These are phyloP conservation scores for carrot (Daucus carota) DNA, from an alignment of 129 eudicot genomes.

Conservation along the genomic window DNA sequence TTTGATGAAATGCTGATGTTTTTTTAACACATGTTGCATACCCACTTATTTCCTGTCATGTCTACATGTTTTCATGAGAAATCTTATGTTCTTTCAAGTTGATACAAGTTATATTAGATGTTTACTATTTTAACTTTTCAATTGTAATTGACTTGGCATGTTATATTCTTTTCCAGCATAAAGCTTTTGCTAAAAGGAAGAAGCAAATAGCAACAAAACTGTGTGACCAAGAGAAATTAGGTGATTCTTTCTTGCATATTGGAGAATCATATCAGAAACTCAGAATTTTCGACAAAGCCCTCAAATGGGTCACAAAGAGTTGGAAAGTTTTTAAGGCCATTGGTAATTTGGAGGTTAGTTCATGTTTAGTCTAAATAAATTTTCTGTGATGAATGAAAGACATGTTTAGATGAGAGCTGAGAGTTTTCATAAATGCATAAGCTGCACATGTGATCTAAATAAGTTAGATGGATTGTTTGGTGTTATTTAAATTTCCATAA, in stretches of 20 bases:
- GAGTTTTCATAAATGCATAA: not conserved
- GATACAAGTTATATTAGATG: not conserved
- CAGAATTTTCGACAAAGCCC: constrained; percentile 60
- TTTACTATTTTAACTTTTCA: constrained; percentile 1
- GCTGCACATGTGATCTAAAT: not conserved
- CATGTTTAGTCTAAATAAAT: not conserved
- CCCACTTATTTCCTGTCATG: not conserved
- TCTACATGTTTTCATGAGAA: not conserved
- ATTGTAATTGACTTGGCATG: not conserved
- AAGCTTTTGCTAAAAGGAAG: constrained; percentile 72
- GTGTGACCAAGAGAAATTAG: constrained; percentile 79
- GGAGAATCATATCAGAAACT: constrained; percentile 93
- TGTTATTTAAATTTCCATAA: not conserved
- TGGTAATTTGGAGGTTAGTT: constrained; percentile 80
- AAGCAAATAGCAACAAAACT: constrained; percentile 68
- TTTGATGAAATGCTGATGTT: not conserved
- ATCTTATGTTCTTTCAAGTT: constrained; percentile 2
- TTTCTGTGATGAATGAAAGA: not conserved
- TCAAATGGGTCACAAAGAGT: constrained; percentile 74
- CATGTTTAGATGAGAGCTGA: not conserved
- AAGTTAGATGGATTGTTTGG: not conserved
- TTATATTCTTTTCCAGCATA: constrained; percentile 39
- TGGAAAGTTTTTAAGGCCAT: constrained; percentile 66
- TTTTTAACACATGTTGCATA: not conserved
- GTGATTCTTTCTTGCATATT: constrained; percentile 66